phyloP scores from a whole-genome alignment of 1,139 yeast genomes.

The Pichia terricola region DNA sequence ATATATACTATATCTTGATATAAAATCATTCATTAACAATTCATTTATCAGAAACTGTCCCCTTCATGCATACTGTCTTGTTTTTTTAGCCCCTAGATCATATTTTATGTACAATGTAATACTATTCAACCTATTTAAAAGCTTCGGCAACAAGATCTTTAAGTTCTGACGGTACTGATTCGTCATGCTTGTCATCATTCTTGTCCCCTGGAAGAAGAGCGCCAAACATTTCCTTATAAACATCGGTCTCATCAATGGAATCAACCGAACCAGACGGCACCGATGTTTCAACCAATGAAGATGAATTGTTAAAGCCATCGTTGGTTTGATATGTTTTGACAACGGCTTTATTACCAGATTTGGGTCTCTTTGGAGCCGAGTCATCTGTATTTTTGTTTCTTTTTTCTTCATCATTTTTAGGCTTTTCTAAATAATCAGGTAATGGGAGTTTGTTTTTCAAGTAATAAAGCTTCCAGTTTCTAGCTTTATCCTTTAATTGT shows the following conservation, averaged over 20 bases:
- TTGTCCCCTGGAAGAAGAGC: slow-evolving; percentile 2
- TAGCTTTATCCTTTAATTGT: slow-evolving; percentile 89
- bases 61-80: no score
- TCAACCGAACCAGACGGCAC: no score
- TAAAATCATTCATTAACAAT: no score
- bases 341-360: no score
- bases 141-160: slow-evolving; percentile 26
- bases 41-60: no score
- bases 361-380: not conserved
- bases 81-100: no score
- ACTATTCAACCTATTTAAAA: no score
- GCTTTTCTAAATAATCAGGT: slow-evolving; percentile 44
- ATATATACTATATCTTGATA: no score
- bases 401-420: slow-evolving; percentile 45
- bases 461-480: slow-evolving; percentile 87
- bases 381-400: slow-evolving; percentile 61
- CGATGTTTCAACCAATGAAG: no score
- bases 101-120: no score
- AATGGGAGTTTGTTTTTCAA: slow-evolving; percentile 61
- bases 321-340: no score
- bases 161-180: slow-evolving; percentile 22
- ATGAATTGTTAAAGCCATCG: not conserved
- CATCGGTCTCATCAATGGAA: slow-evolving; percentile 5
- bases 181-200: slow-evolving; percentile 7
- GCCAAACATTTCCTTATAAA: slow-evolving; percentile 9